A percentile compares a stretch with the other conserved stretches of the same genome.
Conservation (phyloP, 108 stramenopile genomes). For the Pseudonitzschia multiseries region DNA sequence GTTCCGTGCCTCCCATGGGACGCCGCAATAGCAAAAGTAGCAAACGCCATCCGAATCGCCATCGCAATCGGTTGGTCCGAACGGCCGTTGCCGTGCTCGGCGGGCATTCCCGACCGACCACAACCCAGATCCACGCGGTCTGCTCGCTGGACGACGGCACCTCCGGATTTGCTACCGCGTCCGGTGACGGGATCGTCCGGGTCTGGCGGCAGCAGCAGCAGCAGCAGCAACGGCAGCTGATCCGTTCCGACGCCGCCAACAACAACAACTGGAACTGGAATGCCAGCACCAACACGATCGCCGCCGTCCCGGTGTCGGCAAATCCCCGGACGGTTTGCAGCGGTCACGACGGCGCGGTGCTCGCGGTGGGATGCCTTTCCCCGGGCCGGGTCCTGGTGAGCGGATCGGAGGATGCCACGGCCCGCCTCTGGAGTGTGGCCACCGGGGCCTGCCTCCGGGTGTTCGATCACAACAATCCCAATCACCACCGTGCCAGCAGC, state of each 20-base stretch:
- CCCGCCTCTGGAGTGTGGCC: constrained; percentile 21
- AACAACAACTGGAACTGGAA: no score
- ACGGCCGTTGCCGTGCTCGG: no score
- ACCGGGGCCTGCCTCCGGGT: constrained; percentile 23
- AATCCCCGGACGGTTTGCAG: not conserved
- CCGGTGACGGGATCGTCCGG: constrained; percentile 12
- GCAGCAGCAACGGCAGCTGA: not conserved
- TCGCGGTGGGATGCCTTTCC: constrained; percentile 24
- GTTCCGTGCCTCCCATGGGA: not conserved
- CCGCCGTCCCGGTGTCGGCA: not conserved
- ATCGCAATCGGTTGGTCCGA: no score
- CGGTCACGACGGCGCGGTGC: constrained; percentile 22
- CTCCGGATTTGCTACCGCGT: constrained; percentile 14
- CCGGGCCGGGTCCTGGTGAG: constrained; percentile 19
- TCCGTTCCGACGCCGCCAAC: no score
- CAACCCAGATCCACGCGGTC: constrained; percentile 9
- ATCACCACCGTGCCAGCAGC: no score
- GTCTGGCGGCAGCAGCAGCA: not conserved
- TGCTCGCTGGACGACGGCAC: constrained; percentile 7
- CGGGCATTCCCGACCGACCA: no score
- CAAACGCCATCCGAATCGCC: not conserved
- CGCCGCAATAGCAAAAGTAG: not conserved
- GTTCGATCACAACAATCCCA: constrained; percentile 25
- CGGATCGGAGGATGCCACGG: constrained; percentile 27
- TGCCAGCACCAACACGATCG: not conserved